Base-by-base conservation (phyloP, 2,329 filamentous ascomycete genomes). In the Pseudomassariella vexata region DNA sequence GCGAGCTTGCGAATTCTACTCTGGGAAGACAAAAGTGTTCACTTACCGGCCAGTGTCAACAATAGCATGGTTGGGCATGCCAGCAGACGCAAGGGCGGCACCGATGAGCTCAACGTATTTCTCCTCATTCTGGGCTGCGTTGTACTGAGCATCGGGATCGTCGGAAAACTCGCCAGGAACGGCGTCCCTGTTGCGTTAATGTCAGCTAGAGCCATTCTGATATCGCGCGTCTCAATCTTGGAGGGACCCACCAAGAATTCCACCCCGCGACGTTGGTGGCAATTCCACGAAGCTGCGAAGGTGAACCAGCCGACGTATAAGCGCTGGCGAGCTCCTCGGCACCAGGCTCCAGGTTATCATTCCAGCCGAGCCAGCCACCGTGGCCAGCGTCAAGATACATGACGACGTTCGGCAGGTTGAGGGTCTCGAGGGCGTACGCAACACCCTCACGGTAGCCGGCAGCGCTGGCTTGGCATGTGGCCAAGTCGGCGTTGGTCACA, bases 81-180 rank as follows among this genome's bases (percentile, higher is more conserved):
- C 67, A 18, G 58, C 50, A 1, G 62, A 53, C 8, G 65, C 61
- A 30, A 85, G 73, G 20, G 80, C 75, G 7, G 73, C 69, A 6
- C 79, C 78, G 53, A 94, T 82, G 40, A 81, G 83, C 32, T 66
- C 51, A 17, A 72, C 61, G 59, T 79, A 88, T 52, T 68, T 70
- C 43, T 54, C 67, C 52, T 66, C 64, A 47, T 77, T 75, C 46
- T 71, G 73, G 50, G 67, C 63, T 44, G 59, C 51, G 60, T 73
- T 69, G 50, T 60, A 55, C 61, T 45, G 49, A 49, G 50, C 50
- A 39, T 56, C 73, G 9, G 58, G 42, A 24, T 44, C 45, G n/a
- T 30, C 31, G 12, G 52, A 35, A 44, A 55, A 55, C 49, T 55
- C 52, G 30, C 52, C 51, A 18, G 52, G 52, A 23, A 32, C 34